Base-by-base conservation (phyloP, 202 grass and related monocot genomes). In the Musa balbisiana region DNA sequence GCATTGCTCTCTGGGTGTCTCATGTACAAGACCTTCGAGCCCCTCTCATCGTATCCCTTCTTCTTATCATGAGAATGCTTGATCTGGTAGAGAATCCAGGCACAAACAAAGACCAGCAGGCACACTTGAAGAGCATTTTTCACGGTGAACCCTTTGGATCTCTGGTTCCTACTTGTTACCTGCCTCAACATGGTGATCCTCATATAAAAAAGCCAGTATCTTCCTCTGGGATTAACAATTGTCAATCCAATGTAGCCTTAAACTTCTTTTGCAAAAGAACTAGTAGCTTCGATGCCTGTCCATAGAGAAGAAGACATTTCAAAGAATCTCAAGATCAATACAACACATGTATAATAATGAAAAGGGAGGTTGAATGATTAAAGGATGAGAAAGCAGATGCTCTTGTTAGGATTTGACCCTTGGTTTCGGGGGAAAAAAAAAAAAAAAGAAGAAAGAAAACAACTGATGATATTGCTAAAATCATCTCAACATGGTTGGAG, bases 41-140 rank as follows among this genome's bases (percentile, higher is more conserved):
- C 4, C 33, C 33, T 43, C 33, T 43, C 33, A 43, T 13, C 1
- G 16, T 73, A 55, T 55, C 12, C 22, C 8, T 53, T n/a, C 19
- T 53, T 73, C 53, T 73, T 53, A 33, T 73, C 72, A 58, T 56
- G 11, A 9, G 72, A 73, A 54, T 55, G 72, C 72, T 56, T 73
- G 12, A 73, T 73, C 72, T 58, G 72, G 24, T 73, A 73, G 23
- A 73, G 52, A 22, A 73, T 26, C 72, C 72, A 73, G 52, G 53
- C 13, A 55, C 51, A 53, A 53, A 56, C 23, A 56, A 14, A 3
- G 9, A 73, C 21, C 52, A 73, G 13, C 14, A 73, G 14, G 52
- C 51, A 24, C 3, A 33, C 20, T 24, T 73, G 72, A 25, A 73
- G 51, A 23, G 53, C 53, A 25, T 16, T 73, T 25, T 73, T 73